Evolutionary conservation across 2,329 filamentous ascomycete genomes (phyloP).

Genomic region (Thielaviopsis ethacetica): DNA sequence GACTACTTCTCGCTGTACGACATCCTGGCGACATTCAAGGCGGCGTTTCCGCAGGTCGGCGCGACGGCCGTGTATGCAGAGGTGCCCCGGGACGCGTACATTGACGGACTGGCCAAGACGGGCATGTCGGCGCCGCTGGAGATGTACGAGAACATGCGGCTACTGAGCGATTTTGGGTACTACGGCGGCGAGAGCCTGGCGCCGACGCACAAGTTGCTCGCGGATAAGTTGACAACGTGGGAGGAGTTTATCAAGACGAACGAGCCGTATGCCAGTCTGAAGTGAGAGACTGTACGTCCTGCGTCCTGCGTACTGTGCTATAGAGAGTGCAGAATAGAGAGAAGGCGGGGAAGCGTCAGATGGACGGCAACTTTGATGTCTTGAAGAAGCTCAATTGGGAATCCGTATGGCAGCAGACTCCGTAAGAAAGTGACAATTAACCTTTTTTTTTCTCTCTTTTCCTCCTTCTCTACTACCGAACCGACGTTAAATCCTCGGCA

Average conservation of each 20-base stretch:
- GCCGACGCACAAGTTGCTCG: conserved; percentile 19
- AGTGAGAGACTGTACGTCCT: neutral
- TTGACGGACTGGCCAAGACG: conserved; percentile 18
- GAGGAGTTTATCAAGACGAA: conserved; percentile 20
- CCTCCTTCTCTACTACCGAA: neutral
- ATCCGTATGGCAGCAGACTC: neutral
- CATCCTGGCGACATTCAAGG: conserved; percentile 17
- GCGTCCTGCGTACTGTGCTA: neutral
- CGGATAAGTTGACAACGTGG: conserved; percentile 23
- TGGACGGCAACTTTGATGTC: neutral
- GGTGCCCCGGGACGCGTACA: conserved; percentile 21
- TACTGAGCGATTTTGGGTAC: conserved; percentile 26
- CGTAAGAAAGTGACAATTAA: neutral
- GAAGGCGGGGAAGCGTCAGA: neutral
- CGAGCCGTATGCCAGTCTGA: conserved; percentile 5
- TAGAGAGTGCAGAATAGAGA: neutral
- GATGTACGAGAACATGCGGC: conserved; percentile 26
- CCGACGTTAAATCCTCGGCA: neutral
- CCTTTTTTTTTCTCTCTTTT: neutral
- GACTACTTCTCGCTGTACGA: conserved; percentile 21
- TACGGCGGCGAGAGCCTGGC: conserved; percentile 21
- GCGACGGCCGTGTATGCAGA: conserved; percentile 19
- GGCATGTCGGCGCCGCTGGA: conserved; percentile 18
- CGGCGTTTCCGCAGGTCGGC: conserved; percentile 21
- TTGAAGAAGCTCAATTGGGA: neutral